Evolutionary conservation across 306 rosid species (phyloP).

Genomic region (Prinsepia uniflora): DNA sequence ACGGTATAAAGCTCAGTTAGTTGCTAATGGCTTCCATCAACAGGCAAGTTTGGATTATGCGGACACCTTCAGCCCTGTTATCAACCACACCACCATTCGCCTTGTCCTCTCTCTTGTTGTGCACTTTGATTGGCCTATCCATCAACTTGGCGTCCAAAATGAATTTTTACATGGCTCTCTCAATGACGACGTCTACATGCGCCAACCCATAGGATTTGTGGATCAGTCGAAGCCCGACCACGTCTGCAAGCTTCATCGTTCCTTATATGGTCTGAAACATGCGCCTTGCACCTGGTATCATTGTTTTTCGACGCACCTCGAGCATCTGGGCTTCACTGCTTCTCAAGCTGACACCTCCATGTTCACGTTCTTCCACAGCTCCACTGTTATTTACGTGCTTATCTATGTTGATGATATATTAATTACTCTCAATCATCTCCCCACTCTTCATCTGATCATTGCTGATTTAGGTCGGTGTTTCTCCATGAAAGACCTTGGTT

Average conservation of each 20-base stretch:
- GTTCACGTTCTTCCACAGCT: not conserved
- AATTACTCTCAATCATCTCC: not conserved
- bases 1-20: not conserved
- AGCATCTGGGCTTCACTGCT: not conserved
- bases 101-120: too few species aligned
- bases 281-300: not conserved
- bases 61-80: too few species aligned
- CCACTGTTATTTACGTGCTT: not conserved
- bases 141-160: not conserved
- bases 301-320: not conserved
- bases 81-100: too few species aligned
- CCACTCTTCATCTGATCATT: accelerated
- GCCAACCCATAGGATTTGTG: not conserved
- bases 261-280: not conserved
- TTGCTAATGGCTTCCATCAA: not conserved
- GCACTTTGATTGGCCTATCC: not conserved
- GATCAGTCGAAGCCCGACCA: not conserved
- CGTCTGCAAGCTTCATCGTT: not conserved
- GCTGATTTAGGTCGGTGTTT: not conserved
- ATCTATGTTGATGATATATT: not conserved
- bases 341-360: not conserved
- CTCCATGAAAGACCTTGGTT: not conserved
- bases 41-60: too few species aligned
- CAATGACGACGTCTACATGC: not conserved
- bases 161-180: not conserved